Conservation (phyloP, 495 filamentous ascomycete genomes). For the Xanthoparmelia taractica region DNA sequence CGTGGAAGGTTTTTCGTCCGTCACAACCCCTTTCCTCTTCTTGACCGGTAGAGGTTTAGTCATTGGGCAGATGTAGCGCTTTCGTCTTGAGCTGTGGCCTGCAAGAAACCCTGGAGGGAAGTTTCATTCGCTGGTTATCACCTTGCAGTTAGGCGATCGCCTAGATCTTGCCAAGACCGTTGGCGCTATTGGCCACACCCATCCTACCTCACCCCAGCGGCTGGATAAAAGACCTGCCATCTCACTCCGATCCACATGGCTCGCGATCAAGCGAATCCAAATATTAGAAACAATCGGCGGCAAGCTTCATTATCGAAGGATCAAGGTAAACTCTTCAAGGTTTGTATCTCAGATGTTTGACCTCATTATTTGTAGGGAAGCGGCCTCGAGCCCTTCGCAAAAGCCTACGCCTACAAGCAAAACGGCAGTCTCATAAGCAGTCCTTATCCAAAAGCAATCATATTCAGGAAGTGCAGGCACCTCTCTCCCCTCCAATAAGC, state of each 20-base stretch:
- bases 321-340: conserved; percentile 4
- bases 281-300: too few species aligned
- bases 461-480: conserved; percentile 9
- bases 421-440: conserved; percentile 17
- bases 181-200: neutral
- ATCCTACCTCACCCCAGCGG: neutral
- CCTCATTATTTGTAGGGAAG: conserved; percentile 18
- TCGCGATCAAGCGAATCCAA: conserved; percentile 7
- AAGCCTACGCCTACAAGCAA: conserved; percentile 22
- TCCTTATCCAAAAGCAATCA: conserved; percentile 15
- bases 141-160: too few species aligned
- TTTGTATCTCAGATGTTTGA: neutral
- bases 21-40: neutral
- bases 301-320: conserved; percentile 9
- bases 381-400: conserved; percentile 18
- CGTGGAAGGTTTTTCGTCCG: neutral
- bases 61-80: neutral
- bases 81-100: neutral
- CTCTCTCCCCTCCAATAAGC: conserved; percentile 17
- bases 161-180: neutral
- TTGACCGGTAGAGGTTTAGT: neutral
- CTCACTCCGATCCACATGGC: conserved; percentile 14
- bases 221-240: neutral
- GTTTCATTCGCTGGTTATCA: too few species aligned
- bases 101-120: too few species aligned